Evolutionary conservation across 2,329 filamentous ascomycete species (phyloP).

Genomic region (Clonostachys chloroleuca): DNA sequence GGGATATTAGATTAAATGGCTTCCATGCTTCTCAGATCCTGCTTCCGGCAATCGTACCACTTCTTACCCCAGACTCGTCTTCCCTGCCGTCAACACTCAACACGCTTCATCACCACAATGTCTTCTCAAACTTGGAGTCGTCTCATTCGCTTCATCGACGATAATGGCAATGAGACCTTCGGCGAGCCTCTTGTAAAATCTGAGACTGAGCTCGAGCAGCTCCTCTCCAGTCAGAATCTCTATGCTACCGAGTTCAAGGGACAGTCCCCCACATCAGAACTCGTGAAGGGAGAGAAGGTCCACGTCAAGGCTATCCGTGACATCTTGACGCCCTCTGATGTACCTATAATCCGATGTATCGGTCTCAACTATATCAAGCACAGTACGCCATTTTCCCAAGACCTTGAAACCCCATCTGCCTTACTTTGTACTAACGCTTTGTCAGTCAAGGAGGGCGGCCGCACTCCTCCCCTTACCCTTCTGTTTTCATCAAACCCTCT

Average conservation of each 20-base stretch:
- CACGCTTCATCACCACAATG: not conserved
- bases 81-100: slow-evolving; percentile 1
- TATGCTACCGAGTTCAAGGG: slow-evolving; percentile 22
- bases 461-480: slow-evolving; percentile 44
- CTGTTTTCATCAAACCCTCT: slow-evolving; percentile 46
- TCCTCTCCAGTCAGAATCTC: slow-evolving; percentile 11
- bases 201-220: slow-evolving; percentile 18
- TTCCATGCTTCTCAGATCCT: too few relatives aligned
- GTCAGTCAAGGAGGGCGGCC: slow-evolving; percentile 45
- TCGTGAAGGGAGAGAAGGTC: slow-evolving; percentile 17
- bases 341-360: slow-evolving; percentile 27
- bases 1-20: too few relatives aligned
- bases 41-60: too few relatives aligned
- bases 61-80: not conserved
- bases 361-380: slow-evolving; percentile 29
- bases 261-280: slow-evolving; percentile 11
- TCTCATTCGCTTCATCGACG: slow-evolving; percentile 26
- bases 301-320: slow-evolving; percentile 20
- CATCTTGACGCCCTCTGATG: slow-evolving; percentile 19
- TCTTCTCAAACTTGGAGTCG: slow-evolving; percentile 12
- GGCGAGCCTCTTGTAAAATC: slow-evolving; percentile 20
- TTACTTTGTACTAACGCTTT: not conserved
- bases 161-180: slow-evolving; percentile 21
- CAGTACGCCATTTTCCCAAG: slow-evolving; percentile 11
- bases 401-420: not conserved